Evolutionary conservation across 768 basidiomycete species (phyloP), one percentile per base, ranked within the genome.

Genomic region (Termitomyces sp.): DNA sequence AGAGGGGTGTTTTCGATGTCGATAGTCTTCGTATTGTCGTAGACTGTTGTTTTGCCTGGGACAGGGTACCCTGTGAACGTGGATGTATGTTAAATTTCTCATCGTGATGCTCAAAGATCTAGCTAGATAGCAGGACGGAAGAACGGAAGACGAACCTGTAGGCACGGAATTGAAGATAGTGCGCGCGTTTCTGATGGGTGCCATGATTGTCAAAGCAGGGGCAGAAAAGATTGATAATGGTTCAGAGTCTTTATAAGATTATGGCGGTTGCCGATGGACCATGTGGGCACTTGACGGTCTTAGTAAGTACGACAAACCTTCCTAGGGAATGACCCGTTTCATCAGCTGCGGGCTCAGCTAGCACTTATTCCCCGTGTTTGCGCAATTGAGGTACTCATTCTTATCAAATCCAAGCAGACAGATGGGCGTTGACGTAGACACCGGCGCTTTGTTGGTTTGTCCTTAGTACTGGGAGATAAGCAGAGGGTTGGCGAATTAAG

Each of bases 1-100:
- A 81, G 63, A 1, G 73, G 64, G 0, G 72, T 73, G 28, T 61
- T 74, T 17, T 81, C 77, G 19, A 76, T 60, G 58, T 84, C 82
- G 60, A 85, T 83, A 0, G 68, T 74, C 52, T 74, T 62, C 0
- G 67, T 73, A 4, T 55, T 66, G 54, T 83, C 79, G 56, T 78
- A 73, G 0, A 75, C 60, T 2, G 74, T 73, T 5, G 77, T 79
- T 59, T 77, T 70, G 17, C 77, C 77, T 0, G 74, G 75, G 35
- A 72, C 68, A 12, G 78, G 77, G 51, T 67, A 76, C 8, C 66
- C 76, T 71, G 41, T 28, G n/a, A 50, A 50, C 2, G 48, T n/a
- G 32, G 15, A 35, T 19, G 6, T 37, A 17, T 17, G 15, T 37
- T 15, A 17, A 9, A 37, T 34, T 15, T 4, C 11, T 42, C 19